phyloP scores from a whole-genome alignment of 345 rosid genomes.

The Citropsis articulata region DNA sequence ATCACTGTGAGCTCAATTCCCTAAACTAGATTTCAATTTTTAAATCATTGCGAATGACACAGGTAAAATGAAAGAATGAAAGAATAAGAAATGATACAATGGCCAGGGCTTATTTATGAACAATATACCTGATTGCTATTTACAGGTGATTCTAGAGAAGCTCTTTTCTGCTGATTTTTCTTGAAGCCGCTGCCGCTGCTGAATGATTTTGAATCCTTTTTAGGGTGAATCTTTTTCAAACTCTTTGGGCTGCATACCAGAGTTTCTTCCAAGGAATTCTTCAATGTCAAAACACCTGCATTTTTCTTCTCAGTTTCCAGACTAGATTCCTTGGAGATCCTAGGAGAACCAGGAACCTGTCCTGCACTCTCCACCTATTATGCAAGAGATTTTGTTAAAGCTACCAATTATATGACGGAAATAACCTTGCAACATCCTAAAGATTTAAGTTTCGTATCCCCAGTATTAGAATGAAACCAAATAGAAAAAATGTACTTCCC shows the following conservation, averaged over 20 bases:
- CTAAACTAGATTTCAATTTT: not conserved
- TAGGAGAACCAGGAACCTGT: conserved; percentile 32
- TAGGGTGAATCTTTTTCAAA: conserved; percentile 8
- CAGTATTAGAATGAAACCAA: not conserved
- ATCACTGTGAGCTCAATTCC: too few species aligned
- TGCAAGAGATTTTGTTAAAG: conserved; percentile 3
- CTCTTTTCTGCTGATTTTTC: conserved; percentile 26
- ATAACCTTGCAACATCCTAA: not conserved
- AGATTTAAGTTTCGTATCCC: not conserved
- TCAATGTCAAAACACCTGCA: conserved; percentile 17
- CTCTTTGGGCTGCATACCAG: conserved; percentile 14
- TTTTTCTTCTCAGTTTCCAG: conserved; percentile 27
- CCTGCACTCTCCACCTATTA: conserved; percentile 42
- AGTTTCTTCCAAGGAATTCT: conserved; percentile 29
- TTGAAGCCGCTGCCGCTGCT: not conserved
- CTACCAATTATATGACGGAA: not conserved
- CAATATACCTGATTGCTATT: conserved; percentile 38
- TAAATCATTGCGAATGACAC: not conserved
- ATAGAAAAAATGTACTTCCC: not conserved
- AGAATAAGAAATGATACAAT: not conserved
- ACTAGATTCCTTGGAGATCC: conserved; percentile 31
- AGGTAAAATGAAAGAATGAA: not conserved
- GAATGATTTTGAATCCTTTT: too few species aligned
- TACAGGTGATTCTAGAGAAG: conserved; percentile 26
- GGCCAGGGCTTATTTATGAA: not conserved